phyloP scores from a whole-genome alignment of 2,329 filamentous ascomycete species.

The Trichophyton simii region DNA sequence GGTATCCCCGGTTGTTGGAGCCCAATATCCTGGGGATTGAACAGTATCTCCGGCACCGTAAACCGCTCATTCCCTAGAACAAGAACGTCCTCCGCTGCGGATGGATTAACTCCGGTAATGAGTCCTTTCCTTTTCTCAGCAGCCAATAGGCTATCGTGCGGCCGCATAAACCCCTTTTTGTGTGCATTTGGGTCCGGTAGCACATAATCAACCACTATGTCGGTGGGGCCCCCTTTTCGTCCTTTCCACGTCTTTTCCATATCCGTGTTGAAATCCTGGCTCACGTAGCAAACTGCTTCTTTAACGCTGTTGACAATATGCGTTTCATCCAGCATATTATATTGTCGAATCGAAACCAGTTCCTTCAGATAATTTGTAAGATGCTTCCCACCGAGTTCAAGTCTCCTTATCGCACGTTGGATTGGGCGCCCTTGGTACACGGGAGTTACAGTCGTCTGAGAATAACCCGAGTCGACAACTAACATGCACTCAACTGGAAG shows the following conservation, averaged over 20 bases:
- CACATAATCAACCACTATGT: conserved; percentile 77
- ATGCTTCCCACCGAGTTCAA: conserved; percentile 86
- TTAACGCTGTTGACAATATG: conserved; percentile 95
- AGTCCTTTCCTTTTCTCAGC: conserved; percentile 40
- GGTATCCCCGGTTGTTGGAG: conserved; percentile 72
- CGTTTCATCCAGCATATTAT: conserved; percentile 88
- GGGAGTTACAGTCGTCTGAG: conserved; percentile 81
- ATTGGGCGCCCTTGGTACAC: conserved; percentile 68
- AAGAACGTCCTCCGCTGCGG: conserved; percentile 60
- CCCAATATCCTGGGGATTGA: conserved; percentile 74
- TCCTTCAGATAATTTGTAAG: conserved; percentile 88
- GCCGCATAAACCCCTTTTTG: conserved; percentile 57
- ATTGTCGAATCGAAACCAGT: conserved; percentile 77
- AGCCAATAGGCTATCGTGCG: conserved; percentile 59
- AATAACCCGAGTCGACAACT: conserved; percentile 83
- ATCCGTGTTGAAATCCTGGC: conserved; percentile 60
- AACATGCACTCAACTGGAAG: conserved; percentile 67
- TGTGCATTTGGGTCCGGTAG: conserved; percentile 63
- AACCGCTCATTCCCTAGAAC: conserved; percentile 89
- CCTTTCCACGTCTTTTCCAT: conserved; percentile 79
- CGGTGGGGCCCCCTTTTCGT: conserved; percentile 18
- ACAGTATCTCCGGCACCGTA: conserved; percentile 75
- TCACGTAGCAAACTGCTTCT: conserved; percentile 74
- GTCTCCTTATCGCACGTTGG: conserved; percentile 66
- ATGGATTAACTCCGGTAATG: conserved; percentile 36